Evolutionary conservation across 1,284 basidiomycete genomes (phyloP), one percentile per base, ranked within the genome.

Genomic region (Ustilago tritici): DNA sequence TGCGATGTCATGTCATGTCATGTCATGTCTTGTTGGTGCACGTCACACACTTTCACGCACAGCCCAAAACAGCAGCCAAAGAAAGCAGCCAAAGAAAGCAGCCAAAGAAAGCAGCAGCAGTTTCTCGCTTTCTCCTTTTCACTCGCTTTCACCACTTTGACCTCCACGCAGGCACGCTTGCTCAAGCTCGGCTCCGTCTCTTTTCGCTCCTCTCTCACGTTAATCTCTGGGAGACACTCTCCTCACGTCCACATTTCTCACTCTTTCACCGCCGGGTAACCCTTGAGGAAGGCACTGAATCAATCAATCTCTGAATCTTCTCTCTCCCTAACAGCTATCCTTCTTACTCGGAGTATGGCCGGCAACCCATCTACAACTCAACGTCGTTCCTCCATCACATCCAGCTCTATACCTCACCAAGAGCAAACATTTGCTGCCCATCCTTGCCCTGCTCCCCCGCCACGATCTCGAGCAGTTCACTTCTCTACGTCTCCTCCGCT

Each of bases 331-430:
- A 17, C 55, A 17, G 36, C 49, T 19, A 34, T 28, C 32, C 38
- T 36, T 49, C 31, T 17, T 5, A 41, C 23, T 63, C 64, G 64
- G 70, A 67, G 65, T 53, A 72, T 72, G 70, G 43, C 57, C 70
- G 60, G 67, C 38, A 47, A 8, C 38, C 35, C 61, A 35, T n/a
- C 34, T 36, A 50, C 43, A 57, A 28, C 49, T 7, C n/a, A 46
- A 46, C 19, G 43, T 46, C 43, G 43, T 19, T 46, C 43, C 31
- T 50, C 49, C 61, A 35, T 19, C 19, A 32, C 59, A 23, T 47
- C 49, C 19, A 9, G 50, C 57, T n/a, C 41, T 35, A 28, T 32
- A 61, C 14, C 8, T 28, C 19, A 34, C 31, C 28, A 31, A 23
- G 31, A 23, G 23, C 14, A 9, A 32, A 12, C 61, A n/a, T 50